A percentile compares a stretch with the other conserved stretches of the same genome.
Conservation (phyloP, 805 yeast species). For the Zygosaccharomyces bailii region DNA sequence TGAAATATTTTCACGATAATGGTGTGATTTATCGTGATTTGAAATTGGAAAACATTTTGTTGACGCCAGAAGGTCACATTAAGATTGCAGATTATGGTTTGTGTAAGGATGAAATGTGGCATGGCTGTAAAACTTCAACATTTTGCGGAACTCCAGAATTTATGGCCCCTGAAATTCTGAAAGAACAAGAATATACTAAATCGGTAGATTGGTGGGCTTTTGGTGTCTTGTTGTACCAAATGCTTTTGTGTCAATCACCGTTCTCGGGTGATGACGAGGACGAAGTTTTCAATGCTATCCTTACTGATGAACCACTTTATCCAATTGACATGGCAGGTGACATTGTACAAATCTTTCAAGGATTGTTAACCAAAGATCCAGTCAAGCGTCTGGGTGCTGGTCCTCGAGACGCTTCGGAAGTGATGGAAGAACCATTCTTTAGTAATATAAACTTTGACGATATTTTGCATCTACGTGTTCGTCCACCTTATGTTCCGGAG, state of each 20-base stretch:
- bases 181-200: slow-evolving; percentile 88
- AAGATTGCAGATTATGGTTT: slow-evolving; percentile 96
- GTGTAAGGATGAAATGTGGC: slow-evolving; percentile 92
- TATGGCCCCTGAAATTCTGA: slow-evolving; percentile 97
- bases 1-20: slow-evolving; percentile 90
- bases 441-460: slow-evolving; percentile 87
- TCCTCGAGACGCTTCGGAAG: slow-evolving; percentile 83
- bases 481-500: slow-evolving; percentile 90
- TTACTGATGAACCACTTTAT: slow-evolving; percentile 92
- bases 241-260: slow-evolving; percentile 95
- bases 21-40: slow-evolving; percentile 76
- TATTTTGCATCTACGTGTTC: slow-evolving; percentile 62
- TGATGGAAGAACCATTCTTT: slow-evolving; percentile 95
- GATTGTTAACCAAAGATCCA: slow-evolving; percentile 87
- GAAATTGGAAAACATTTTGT: slow-evolving; percentile 88
- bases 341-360: slow-evolving; percentile 90
- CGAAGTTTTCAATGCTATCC: slow-evolving; percentile 93
- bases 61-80: slow-evolving; percentile 89
- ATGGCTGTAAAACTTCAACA: slow-evolving; percentile 80
- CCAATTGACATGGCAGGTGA: slow-evolving; percentile 98
- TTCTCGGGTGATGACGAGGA: slow-evolving; percentile 97
- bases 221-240: slow-evolving; percentile 93
- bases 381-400: slow-evolving; percentile 79
- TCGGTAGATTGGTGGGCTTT: slow-evolving; percentile 99
- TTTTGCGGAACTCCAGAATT: slow-evolving; percentile 99